Conservation (phyloP, 2,329 filamentous ascomycete genomes). For the Cordyceps javanica region DNA sequence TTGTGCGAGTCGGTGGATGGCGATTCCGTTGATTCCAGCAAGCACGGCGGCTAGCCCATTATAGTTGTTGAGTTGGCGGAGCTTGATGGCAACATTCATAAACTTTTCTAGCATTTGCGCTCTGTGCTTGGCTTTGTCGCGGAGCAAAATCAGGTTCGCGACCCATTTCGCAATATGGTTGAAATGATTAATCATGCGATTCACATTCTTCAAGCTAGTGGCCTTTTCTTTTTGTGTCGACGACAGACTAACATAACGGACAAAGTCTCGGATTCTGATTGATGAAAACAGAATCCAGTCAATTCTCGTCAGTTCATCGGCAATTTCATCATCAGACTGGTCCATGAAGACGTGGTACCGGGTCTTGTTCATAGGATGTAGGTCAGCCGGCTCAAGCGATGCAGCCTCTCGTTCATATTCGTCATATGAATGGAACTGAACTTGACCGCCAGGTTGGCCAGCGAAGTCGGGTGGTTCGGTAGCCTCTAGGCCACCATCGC, state of each 20-base stretch:
- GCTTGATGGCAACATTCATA: constrained; percentile 79
- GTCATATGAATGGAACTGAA: constrained; percentile 62
- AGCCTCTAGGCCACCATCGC: constrained; percentile 38
- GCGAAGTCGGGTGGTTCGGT: constrained; percentile 27
- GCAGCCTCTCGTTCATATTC: constrained; percentile 75
- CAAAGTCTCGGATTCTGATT: constrained; percentile 85
- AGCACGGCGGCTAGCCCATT: constrained; percentile 92
- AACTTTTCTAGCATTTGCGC: constrained; percentile 91
- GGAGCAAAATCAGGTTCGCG: constrained; percentile 74
- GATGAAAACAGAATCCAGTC: constrained; percentile 99
- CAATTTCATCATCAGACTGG: constrained; percentile 75
- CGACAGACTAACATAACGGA: constrained; percentile 80
- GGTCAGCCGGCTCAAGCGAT: constrained; percentile 62
- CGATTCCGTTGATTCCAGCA: constrained; percentile 82
- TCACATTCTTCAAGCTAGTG: constrained; percentile 75
- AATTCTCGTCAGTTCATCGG: constrained; percentile 86
- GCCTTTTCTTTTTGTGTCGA: constrained; percentile 66
- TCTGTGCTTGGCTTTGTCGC: constrained; percentile 93
- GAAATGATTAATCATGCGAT: constrained; percentile 90
- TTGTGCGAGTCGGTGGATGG: constrained; percentile 75
- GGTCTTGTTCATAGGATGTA: constrained; percentile 68
- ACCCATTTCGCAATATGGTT: constrained; percentile 82
- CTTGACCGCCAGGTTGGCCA: constrained; percentile 37
- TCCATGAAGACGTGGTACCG: constrained; percentile 91
- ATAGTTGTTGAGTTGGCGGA: constrained; percentile 93